These are phyloP conservation scores for Pythium volutum DNA, from an alignment of 352 stramenopile genomes.

Conservation along the genomic window DNA sequence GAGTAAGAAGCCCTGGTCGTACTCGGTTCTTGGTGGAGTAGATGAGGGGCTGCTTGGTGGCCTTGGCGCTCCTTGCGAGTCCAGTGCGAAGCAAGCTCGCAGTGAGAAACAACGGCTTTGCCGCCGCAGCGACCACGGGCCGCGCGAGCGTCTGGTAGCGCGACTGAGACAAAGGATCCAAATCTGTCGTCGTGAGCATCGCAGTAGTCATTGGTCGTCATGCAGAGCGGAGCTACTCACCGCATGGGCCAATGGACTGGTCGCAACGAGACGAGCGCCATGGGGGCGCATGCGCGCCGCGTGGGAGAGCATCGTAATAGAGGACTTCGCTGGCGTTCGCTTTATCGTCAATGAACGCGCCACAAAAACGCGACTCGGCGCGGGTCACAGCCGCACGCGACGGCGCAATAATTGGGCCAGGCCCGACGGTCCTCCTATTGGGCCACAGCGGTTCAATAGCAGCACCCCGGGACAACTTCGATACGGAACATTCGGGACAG, in stretches of 20 bases:
- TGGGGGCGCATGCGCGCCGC: slow-evolving; percentile 26
- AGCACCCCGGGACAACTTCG: slow-evolving; percentile 1
- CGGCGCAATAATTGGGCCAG: too few relatives aligned
- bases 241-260: background rate
- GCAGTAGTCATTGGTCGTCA: background rate
- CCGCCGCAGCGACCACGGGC: slow-evolving; percentile 22
- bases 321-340: background rate
- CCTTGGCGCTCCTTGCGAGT: slow-evolving; percentile 20
- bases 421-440: background rate
- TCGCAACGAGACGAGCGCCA: slow-evolving; percentile 18
- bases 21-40: slow-evolving; percentile 77
- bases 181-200: background rate
- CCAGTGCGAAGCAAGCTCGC: slow-evolving; percentile 34
- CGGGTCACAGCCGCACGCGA: background rate
- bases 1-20: background rate
- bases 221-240: background rate
- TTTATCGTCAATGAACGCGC: slow-evolving; percentile 24
- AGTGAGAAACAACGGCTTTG: slow-evolving; percentile 33
- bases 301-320: slow-evolving; percentile 38
- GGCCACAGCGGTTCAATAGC: background rate
- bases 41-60: slow-evolving; percentile 42
- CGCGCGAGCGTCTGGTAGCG: slow-evolving; percentile 65
- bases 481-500: slow-evolving; percentile 4
- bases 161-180: slow-evolving; percentile 22
- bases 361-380: slow-evolving; percentile 37